Conservation (phyloP, 768 basidiomycete species). For the Tricholoma furcatifolium region DNA sequence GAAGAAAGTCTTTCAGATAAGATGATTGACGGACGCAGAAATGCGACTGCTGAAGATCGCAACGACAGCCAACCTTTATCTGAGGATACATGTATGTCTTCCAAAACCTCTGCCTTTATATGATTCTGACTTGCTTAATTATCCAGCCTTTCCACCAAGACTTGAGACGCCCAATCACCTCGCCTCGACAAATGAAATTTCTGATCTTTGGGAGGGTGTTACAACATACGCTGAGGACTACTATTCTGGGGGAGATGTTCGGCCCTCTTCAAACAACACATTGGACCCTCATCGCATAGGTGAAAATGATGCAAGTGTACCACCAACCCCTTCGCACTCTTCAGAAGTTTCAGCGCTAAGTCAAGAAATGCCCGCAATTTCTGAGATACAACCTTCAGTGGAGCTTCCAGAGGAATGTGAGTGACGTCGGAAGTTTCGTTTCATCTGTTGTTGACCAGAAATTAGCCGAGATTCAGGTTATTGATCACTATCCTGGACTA, state of each 20-base stretch:
- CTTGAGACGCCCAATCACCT: constrained; percentile 1
- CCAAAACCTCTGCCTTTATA: neutral
- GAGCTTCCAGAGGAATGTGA: neutral
- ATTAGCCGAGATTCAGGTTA: neutral
- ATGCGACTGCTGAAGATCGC: constrained; percentile 17
- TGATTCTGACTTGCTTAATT: neutral
- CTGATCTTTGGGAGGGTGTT: constrained; percentile 34
- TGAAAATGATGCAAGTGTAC: constrained; percentile 7
- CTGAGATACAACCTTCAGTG: neutral
- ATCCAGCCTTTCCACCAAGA: constrained; percentile 9
- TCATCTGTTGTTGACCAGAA: neutral
- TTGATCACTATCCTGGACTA: neutral
- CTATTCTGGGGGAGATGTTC: constrained; percentile 29
- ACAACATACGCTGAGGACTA: constrained; percentile 33
- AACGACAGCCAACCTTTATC: constrained; percentile 26
- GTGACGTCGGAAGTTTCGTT: neutral
- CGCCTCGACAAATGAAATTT: constrained; percentile 26
- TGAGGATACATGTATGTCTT: constrained; percentile 30
- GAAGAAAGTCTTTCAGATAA: neutral
- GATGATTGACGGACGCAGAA: neutral
- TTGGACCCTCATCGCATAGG: constrained; percentile 7
- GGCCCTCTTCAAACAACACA: neutral
- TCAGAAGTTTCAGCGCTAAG: neutral
- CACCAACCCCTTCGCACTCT: constrained; percentile 3
- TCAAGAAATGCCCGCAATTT: neutral